Evolutionary conservation across 2,329 filamentous ascomycete genomes (phyloP).

Genomic region (Cryphonectria carpinicola): DNA sequence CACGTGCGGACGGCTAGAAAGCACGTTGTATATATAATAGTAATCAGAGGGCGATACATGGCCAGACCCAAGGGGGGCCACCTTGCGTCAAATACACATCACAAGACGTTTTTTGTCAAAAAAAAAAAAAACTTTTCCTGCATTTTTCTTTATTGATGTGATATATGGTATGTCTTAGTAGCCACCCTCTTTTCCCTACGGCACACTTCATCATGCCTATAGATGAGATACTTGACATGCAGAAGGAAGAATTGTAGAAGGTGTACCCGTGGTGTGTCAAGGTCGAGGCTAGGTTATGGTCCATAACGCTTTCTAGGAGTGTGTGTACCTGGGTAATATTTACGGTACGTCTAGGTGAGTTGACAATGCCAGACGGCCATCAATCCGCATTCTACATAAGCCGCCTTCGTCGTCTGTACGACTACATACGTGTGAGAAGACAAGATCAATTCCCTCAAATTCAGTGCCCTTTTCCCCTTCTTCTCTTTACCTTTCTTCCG

Average conservation of each 20-base stretch:
- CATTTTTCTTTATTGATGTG: background rate
- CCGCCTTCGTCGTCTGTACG: too few species aligned
- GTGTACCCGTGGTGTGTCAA: too few species aligned
- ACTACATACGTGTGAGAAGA: background rate
- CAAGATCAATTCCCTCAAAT: background rate
- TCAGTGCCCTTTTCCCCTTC: too few species aligned
- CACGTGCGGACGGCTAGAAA: conserved; percentile 11
- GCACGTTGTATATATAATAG: conserved; percentile 26
- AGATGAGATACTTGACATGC: too few species aligned
- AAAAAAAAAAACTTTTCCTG: too few species aligned
- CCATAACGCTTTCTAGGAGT: too few species aligned
- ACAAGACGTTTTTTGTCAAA: background rate
- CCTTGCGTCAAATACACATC: conserved; percentile 11
- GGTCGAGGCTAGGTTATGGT: too few species aligned
- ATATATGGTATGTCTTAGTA: background rate
- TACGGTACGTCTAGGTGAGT: background rate
- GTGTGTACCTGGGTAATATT: background rate
- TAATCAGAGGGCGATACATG: conserved; percentile 11
- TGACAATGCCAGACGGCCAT: background rate
- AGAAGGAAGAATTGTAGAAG: too few species aligned
- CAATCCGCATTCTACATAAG: background rate
- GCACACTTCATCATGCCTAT: too few species aligned
- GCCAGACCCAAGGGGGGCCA: conserved; percentile 10
- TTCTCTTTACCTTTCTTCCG: too few species aligned
- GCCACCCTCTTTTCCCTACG: too few species aligned